phyloP scores from a whole-genome alignment of 192 early-diverging fungal genomes.

The Coemansia sp. region DNA sequence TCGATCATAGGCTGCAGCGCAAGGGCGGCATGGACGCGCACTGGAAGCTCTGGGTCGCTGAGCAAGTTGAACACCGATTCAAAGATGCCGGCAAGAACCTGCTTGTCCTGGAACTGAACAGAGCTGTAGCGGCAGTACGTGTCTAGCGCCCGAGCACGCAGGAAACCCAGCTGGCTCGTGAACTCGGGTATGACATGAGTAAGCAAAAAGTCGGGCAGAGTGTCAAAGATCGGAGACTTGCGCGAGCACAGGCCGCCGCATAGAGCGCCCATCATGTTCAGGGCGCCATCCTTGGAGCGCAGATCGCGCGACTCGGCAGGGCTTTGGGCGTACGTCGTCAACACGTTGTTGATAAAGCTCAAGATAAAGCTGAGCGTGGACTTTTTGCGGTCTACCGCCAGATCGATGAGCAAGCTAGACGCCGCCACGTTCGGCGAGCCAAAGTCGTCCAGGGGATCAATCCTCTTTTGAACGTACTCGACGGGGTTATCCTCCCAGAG shows the following conservation, averaged over 20 bases:
- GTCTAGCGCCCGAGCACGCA: slow-evolving; percentile 75
- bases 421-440: slow-evolving; percentile 73
- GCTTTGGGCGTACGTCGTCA: slow-evolving; percentile 68
- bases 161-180: slow-evolving; percentile 75
- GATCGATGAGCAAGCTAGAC: slow-evolving; percentile 72
- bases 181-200: slow-evolving; percentile 91
- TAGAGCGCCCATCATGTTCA: slow-evolving; percentile 83
- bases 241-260: slow-evolving; percentile 67
- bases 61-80: slow-evolving; percentile 58
- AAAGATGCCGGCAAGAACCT: slow-evolving; percentile 61
- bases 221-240: slow-evolving; percentile 70
- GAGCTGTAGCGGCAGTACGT: slow-evolving; percentile 60
- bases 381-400: slow-evolving; percentile 78
- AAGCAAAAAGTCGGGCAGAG: slow-evolving; percentile 85
- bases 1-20: slow-evolving; percentile 79
- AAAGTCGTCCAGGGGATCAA: slow-evolving; percentile 84
- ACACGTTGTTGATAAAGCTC: slow-evolving; percentile 71
- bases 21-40: slow-evolving; percentile 84
- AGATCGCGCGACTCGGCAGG: slow-evolving; percentile 71
- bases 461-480: slow-evolving; percentile 85
- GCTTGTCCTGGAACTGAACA: slow-evolving; percentile 62
- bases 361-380: slow-evolving; percentile 81
- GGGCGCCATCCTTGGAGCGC: slow-evolving; percentile 85
- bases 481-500: slow-evolving; percentile 93
- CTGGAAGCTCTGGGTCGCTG: slow-evolving; percentile 80